These are phyloP conservation scores for Biscutella laevigata DNA, from an alignment of 441 rosid species.

Conservation along the genomic window DNA sequence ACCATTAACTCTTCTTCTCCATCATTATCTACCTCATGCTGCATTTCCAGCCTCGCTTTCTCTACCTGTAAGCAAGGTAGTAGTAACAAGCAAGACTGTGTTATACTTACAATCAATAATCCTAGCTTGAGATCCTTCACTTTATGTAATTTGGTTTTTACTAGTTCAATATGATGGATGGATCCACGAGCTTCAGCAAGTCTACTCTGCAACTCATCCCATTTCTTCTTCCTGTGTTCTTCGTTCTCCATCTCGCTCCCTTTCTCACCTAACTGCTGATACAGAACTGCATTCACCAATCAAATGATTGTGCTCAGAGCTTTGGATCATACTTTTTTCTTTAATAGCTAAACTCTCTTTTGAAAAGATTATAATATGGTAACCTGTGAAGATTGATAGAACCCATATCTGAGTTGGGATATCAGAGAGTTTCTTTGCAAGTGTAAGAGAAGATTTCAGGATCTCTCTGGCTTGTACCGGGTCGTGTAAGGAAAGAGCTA, in stretches of 20 bases:
- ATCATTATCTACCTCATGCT: constrained; percentile 42
- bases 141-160: constrained; percentile 13
- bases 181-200: constrained; percentile 85
- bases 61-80: constrained; percentile 51
- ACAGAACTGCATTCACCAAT: constrained; percentile 40
- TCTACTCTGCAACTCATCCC: constrained; percentile 67
- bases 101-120: background rate
- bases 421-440: constrained; percentile 83
- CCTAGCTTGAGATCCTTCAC: background rate
- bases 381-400: constrained; percentile 77
- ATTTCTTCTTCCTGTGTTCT: constrained; percentile 58
- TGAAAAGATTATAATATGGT: background rate
- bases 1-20: constrained; percentile 32
- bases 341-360: background rate
- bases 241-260: constrained; percentile 92
- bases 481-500: constrained; percentile 89
- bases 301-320: constrained; percentile 1
- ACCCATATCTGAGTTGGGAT: constrained; percentile 95
- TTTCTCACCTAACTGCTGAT: constrained; percentile 59
- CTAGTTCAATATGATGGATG: constrained; percentile 77
- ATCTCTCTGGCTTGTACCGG: constrained; percentile 88
- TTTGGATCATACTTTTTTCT: background rate
- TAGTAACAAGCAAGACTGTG: background rate
- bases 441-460: constrained; percentile 76
- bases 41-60: constrained; percentile 49